Base-by-base conservation (phyloP, 768 basidiomycete genomes). In the Royoungia palumana region DNA sequence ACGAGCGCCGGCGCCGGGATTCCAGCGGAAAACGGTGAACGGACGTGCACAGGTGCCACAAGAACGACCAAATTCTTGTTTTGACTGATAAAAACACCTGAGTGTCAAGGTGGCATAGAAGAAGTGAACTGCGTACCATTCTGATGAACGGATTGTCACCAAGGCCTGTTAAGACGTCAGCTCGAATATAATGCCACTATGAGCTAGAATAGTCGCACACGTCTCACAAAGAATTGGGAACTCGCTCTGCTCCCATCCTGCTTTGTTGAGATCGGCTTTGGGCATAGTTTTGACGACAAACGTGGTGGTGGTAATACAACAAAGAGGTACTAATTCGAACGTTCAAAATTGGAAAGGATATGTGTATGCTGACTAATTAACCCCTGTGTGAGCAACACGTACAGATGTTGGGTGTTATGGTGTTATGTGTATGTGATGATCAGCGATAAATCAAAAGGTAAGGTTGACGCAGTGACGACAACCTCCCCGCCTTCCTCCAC, bases 1-100 rank as follows among this genome's bases (percentile, higher is more conserved):
- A 24, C 95, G 85, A 66, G 85, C 87, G 35, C 94, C 95, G 4
- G 84, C 73, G 38, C 96, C 96, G 2, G 96, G 94, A 63, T 97
- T 95, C 96, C 96, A 99, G 35, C 93, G 87, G 72, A 99, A 99
- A 58, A 97, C 88, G 41, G 91, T 95, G 72, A 94, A 95, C 2
- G 92, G 96, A 20, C 96, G 81, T 3, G 94, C 93, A 64, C 96
- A 99, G 45, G 95, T 95, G 55, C 97, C 97, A 70, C 96, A 99
- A 45, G 93, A 93, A 22, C 88, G 80, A 5, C 94, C 96, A 54
- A 89, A 95, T 63, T 94, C 89, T 79, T 98, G 96, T 71, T 97
- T 98, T 6, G 91, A 92, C 95, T 97, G 86, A 87, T 87, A 89
- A 45, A 28, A 37, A 24, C 5, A 16, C 17, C 0, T 61, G 16